These are phyloP conservation scores for Dendrobium nobile DNA, from an alignment of 106 monocot genomes.

Conservation along the genomic window DNA sequence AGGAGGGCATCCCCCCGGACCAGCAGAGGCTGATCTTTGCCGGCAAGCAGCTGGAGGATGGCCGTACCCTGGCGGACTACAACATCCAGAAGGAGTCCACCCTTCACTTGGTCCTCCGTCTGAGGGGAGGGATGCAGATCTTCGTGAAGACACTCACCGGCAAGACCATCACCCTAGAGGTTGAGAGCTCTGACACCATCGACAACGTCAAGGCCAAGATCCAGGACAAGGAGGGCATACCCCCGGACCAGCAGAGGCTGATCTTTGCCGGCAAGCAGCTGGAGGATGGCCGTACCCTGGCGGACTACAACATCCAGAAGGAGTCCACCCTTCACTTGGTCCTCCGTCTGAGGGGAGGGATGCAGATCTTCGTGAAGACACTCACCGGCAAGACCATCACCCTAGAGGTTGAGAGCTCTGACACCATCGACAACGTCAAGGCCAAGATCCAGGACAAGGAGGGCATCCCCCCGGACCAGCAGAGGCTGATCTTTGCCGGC, in stretches of 20 bases:
- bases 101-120: slow-evolving; percentile 21
- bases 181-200: slow-evolving; percentile 74
- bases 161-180: slow-evolving; percentile 80
- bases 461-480: slow-evolving; percentile 90
- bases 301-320: slow-evolving; percentile 64
- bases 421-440: too few species aligned
- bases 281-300: slow-evolving; percentile 74
- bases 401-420: too few species aligned
- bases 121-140: slow-evolving; percentile 56
- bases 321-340: slow-evolving; percentile 23
- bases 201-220: slow-evolving; percentile 66
- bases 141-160: slow-evolving; percentile 82
- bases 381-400: too few species aligned
- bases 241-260: slow-evolving; percentile 81
- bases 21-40: slow-evolving; percentile 89
- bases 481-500: slow-evolving; percentile 77
- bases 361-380: slow-evolving; percentile 10
- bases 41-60: slow-evolving; percentile 83
- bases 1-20: slow-evolving; percentile 88
- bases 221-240: slow-evolving; percentile 58
- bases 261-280: slow-evolving; percentile 93
- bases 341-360: slow-evolving; percentile 23
- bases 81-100: slow-evolving; percentile 56
- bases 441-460: slow-evolving; percentile 24
- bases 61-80: slow-evolving; percentile 65